phyloP scores from a whole-genome alignment of 2,329 filamentous ascomycete genomes.

The Ophiobolus disseminans region DNA sequence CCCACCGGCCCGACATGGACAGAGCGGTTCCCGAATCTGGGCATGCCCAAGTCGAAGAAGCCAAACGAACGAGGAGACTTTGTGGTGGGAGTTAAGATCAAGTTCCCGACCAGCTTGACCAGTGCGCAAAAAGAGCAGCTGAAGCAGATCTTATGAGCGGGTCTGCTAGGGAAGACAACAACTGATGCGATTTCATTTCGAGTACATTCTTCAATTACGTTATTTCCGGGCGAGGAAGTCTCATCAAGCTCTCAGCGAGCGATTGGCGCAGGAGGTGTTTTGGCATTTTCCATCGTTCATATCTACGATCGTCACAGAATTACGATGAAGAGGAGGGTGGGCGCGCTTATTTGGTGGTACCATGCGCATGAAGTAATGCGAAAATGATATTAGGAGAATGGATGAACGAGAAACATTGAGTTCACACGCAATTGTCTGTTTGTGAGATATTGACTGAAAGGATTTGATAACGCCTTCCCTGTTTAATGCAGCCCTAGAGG shows the following conservation, averaged over 20 bases:
- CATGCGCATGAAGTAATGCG: no score
- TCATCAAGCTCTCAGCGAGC: slow-evolving; percentile 14
- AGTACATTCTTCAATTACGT: slow-evolving; percentile 8
- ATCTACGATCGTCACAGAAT: not conserved
- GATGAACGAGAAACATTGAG: no score
- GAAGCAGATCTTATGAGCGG: slow-evolving; percentile 74
- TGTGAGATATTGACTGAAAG: no score
- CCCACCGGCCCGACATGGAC: slow-evolving; percentile 85
- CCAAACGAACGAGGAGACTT: slow-evolving; percentile 85
- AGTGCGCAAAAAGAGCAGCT: slow-evolving; percentile 79
- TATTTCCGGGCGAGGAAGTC: not conserved
- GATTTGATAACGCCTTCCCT: no score
- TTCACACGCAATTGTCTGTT: no score
- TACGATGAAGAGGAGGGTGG: not conserved
- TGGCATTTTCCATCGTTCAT: slow-evolving; percentile 6
- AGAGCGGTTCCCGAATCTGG: slow-evolving; percentile 82
- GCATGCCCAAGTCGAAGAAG: slow-evolving; percentile 95
- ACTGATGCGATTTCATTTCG: slow-evolving; percentile 11
- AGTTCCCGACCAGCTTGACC: slow-evolving; percentile 83
- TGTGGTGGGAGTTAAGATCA: slow-evolving; percentile 88
- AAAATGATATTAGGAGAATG: no score
- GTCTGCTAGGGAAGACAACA: not conserved
- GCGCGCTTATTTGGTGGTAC: no score
- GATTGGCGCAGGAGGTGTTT: slow-evolving; percentile 26
- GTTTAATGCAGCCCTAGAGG: no score